Evolutionary conservation across 208 protist genomes (phyloP), one percentile per base, ranked within the genome.

Genomic region (Acanthamoeba rhysodes): DNA sequence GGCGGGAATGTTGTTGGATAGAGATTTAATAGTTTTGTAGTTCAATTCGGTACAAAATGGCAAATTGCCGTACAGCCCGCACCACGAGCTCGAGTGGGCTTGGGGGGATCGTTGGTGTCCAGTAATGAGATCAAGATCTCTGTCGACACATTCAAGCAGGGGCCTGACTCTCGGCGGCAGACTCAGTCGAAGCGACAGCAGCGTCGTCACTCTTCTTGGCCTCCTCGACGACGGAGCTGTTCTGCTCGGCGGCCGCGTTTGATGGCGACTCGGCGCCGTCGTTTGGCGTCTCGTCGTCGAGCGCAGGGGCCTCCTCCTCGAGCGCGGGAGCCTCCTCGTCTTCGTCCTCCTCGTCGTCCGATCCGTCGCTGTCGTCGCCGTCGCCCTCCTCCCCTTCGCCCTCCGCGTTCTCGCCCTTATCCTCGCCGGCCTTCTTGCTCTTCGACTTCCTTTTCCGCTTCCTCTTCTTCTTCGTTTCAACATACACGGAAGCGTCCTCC

Each of bases 381-480:
- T 88, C 45, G n/a, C 29, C 76, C 27, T 85, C 76, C 76, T 85
- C 76, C 18, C 24, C 78, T 29, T 88, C 78, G 55, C 55, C 34
- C 45, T 32, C 78, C 29, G 48, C 78, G n/a, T 88, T 41, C 48
- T 72, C 64, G 64, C 64, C 64, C 64, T 72, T 34, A 16, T 88
- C 78, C 41, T 57, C 76, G 22, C 48, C 48, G 64, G 24, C 48
- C 76, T 85, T 59, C 76, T 85, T 85, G 37, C 53, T 85, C 78
- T 62, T 88, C 18, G 22, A n/a, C 45, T 88, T 88, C 78, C 34
- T 88, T 62, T 88, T 88, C 78, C 55, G 78, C 55, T 88, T 88
- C 78, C 29, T 88, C 78, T 34, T 88, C 78, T 59, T 88, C 78
- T 34, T 88, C 16, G 48, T 85, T 22, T 85, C 50, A n/a, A 64